Percentiles rank a stretch among this genome's conserved stretches.
Conservation (phyloP, 2,329 filamentous ascomycete genomes). For the Lecanicillium sp. region DNA sequence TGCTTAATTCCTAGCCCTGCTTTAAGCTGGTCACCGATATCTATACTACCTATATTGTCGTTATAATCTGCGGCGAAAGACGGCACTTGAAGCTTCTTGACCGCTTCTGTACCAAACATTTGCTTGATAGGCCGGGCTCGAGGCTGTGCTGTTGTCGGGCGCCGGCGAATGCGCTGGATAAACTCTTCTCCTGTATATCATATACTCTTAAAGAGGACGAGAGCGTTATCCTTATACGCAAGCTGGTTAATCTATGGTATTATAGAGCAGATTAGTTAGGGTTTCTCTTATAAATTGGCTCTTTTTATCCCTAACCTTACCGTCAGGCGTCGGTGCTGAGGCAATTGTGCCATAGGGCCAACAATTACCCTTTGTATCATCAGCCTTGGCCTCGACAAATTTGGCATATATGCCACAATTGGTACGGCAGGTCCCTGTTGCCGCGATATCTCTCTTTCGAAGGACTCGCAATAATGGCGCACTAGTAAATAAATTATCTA, state of each 20-base stretch:
- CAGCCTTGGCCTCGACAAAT: conserved; percentile 4
- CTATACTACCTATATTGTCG: conserved; percentile 9
- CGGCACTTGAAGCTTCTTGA: conserved; percentile 5
- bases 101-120: conserved; percentile 8
- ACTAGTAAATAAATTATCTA: no score
- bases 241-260: conserved; percentile 12
- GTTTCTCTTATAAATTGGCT: conserved; percentile 1
- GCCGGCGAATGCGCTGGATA: background rate
- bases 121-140: conserved; percentile 3
- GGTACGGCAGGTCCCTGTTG: no score
- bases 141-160: conserved; percentile 4
- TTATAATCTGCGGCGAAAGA: conserved; percentile 8
- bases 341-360: no score
- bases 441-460: no score
- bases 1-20: conserved; percentile 4
- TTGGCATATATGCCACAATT: conserved; percentile 10
- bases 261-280: conserved; percentile 8
- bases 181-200: no score
- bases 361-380: conserved; percentile 2
- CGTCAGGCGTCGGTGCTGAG: no score
- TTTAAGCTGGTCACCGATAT: conserved; percentile 9
- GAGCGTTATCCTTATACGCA: conserved; percentile 11
- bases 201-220: conserved; percentile 11
- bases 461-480: no score
- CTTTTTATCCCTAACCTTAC: conserved; percentile 2